Base-by-base conservation (phyloP, 345 rosid genomes). In the Eucalyptus fibrosa region DNA sequence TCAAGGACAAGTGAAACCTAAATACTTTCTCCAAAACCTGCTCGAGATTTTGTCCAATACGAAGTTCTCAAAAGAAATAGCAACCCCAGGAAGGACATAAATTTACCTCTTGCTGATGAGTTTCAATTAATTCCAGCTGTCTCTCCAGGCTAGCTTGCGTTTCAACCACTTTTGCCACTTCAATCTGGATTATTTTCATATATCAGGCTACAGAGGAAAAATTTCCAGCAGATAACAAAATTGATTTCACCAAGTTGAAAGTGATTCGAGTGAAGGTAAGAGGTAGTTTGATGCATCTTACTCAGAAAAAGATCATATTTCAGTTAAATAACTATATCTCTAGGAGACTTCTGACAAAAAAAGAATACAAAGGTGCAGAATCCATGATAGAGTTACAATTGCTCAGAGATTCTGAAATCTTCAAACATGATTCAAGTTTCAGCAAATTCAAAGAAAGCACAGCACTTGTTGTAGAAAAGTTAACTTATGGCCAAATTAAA, bases 121-220 rank as follows among this genome's bases (percentile, higher is more conserved):
- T 98, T 92, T 98, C 99, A 87, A 97, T 96, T 90, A 98, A 94
- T 92, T 97, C 99, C 92, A 98, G 92, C 91, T 95, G 97, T 83
- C 97, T 92, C 87, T 98, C 99, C 93, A 98, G 89, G 88, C 94
- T 93, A 86, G 95, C 92, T 94, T 98, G 99, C 8, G 96, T 96
- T 93, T 98, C 98, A 85, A 97, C 99, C 92, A 97, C 99, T 95
- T 97, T 97, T 87, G 98, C 99, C 91, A 97, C 98, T 94, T 98
- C 99, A 94, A 95, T 96, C 99, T 98, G 93, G 37, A 69, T 47
- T 14, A 23, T 62, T 26, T 19, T 40, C 40, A 67, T 59, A 62
- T 32, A 87, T 69, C 34, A 88, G 86, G 42, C 42, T n/a, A 30
- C 3, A 4, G 28, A 77, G 47, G 47, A 77, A 40, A 40, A 77